A percentile compares a stretch with the other conserved stretches of the same genome.
Evolutionary conservation across 805 yeast species (phyloP).

Genomic region (Suhomyces vadensis): DNA sequence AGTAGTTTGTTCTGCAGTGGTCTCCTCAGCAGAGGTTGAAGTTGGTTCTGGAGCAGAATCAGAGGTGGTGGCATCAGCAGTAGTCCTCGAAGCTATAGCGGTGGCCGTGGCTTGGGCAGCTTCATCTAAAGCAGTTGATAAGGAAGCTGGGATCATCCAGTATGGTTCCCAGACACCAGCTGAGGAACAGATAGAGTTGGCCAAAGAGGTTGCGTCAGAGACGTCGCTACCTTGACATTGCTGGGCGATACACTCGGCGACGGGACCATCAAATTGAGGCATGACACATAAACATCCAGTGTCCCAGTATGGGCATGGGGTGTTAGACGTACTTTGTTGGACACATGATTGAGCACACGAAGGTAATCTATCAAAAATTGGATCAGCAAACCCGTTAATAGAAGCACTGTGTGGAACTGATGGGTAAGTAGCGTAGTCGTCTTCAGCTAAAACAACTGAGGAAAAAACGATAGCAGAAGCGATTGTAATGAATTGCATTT

Average conservation of each 20-base stretch:
- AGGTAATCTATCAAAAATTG: constrained; percentile 39
- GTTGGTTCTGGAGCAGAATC: constrained; percentile 6
- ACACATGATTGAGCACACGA: constrained; percentile 42
- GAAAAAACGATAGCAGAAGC: neutral
- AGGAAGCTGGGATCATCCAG: constrained; percentile 30
- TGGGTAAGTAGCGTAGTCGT: constrained; percentile 46
- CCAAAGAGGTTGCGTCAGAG: constrained; percentile 28
- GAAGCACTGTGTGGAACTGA: constrained; percentile 47
- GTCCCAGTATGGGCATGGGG: constrained; percentile 50
- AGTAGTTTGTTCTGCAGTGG: constrained; percentile 5
- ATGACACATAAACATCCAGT: constrained; percentile 48
- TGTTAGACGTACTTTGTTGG: constrained; percentile 29
- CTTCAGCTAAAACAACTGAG: constrained; percentile 20
- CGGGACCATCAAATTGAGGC: constrained; percentile 32
- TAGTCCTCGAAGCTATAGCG: constrained; percentile 10
- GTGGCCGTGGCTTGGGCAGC: constrained; percentile 27
- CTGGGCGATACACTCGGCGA: constrained; percentile 35
- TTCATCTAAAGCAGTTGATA: constrained; percentile 22
- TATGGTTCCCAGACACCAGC: constrained; percentile 39
- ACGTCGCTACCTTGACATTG: constrained; percentile 32
- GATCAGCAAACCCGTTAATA: constrained; percentile 52
- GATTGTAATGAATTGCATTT: neutral
- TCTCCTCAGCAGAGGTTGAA: constrained; percentile 10
- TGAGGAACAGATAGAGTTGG: constrained; percentile 32
- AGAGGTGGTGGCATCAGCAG: constrained; percentile 7